Conservation (phyloP, 2,329 filamentous ascomycete species). For the Tolypocladium amazonense region DNA sequence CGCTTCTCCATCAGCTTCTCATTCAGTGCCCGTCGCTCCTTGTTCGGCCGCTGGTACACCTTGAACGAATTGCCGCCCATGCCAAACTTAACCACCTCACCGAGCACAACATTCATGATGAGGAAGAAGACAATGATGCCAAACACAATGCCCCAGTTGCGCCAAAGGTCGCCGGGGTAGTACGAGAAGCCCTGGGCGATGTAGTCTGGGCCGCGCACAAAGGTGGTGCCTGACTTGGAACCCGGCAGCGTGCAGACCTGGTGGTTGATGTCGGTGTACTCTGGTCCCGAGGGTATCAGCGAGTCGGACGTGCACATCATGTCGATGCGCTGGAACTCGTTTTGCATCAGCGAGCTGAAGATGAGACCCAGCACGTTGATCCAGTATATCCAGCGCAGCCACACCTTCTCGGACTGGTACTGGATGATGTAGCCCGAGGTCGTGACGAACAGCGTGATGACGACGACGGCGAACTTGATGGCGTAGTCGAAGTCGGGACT, state of each 20-base stretch:
- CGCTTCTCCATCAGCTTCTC: conserved; percentile 49
- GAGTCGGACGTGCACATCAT: conserved; percentile 59
- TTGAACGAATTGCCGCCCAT: conserved; percentile 74
- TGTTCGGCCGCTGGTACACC: conserved; percentile 61
- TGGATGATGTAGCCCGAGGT: conserved; percentile 80
- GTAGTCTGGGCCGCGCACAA: conserved; percentile 58
- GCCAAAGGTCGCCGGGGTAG: conserved; percentile 58
- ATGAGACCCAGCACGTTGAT: conserved; percentile 64
- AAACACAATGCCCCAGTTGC: conserved; percentile 74
- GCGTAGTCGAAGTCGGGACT: conserved; percentile 79
- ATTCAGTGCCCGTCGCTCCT: conserved; percentile 57
- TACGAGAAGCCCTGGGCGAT: conserved; percentile 61
- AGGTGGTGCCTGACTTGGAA: conserved; percentile 50
- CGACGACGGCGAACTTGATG: conserved; percentile 68
- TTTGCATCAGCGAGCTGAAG: conserved; percentile 74
- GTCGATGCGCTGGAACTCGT: conserved; percentile 64
- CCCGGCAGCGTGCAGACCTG: conserved; percentile 77
- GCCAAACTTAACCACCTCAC: conserved; percentile 68
- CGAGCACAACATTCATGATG: conserved; percentile 62
- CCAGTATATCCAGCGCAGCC: conserved; percentile 73
- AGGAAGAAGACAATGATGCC: conserved; percentile 69
- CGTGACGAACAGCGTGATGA: conserved; percentile 73
- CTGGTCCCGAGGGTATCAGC: conserved; percentile 59
- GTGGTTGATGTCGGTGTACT: conserved; percentile 59
- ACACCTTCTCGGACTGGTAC: conserved; percentile 62